phyloP scores from a whole-genome alignment of 441 rosid genomes.

The Geranium incanum region DNA sequence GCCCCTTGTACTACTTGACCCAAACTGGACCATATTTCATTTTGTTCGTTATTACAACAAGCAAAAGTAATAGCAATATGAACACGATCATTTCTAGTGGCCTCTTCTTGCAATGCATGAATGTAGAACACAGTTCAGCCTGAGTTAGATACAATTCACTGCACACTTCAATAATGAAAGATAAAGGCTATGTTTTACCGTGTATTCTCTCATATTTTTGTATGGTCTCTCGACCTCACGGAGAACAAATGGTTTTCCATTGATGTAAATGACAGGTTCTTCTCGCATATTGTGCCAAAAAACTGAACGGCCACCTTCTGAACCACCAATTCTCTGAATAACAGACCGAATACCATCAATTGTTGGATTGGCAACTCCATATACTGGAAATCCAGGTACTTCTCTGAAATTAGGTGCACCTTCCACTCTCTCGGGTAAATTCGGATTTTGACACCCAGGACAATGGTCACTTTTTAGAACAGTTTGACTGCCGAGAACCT shows the following conservation, averaged over 20 bases:
- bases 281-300: constrained; percentile 99
- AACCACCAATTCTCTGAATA: constrained; percentile 76
- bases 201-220: constrained; percentile 95
- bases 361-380: constrained; percentile 99
- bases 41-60: background rate
- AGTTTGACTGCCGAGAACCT: constrained; percentile 95
- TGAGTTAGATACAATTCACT: constrained; percentile 5
- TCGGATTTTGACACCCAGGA: constrained; percentile 83
- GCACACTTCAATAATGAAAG: constrained; percentile 4
- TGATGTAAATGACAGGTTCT: constrained; percentile 97
- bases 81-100: background rate
- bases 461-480: constrained; percentile 97
- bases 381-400: constrained; percentile 97
- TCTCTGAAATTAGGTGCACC: constrained; percentile 99
- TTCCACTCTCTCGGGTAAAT: constrained; percentile 86
- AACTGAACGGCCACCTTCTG: constrained; percentile 64
- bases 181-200: constrained; percentile 41
- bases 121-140: background rate
- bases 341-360: constrained; percentile 88
- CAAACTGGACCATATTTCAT: constrained; percentile 1
- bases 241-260: constrained; percentile 95
- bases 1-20: background rate
- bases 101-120: constrained; percentile 10
- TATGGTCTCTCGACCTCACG: constrained; percentile 97
- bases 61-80: constrained; percentile 5